phyloP scores from a whole-genome alignment of 768 basidiomycete species.

The Boletus rufocinnamomeus region DNA sequence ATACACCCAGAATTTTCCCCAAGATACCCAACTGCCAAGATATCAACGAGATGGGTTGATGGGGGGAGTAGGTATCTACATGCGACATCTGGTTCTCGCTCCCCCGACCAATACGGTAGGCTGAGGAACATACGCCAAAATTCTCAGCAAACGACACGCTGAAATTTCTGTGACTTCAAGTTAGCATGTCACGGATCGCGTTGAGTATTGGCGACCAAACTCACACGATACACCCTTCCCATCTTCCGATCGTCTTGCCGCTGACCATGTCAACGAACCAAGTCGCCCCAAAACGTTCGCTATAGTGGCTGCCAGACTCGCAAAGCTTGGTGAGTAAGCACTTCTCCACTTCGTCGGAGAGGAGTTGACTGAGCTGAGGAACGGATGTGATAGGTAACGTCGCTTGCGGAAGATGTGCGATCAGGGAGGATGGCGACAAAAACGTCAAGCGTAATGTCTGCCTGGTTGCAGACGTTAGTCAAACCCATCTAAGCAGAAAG shows the following conservation, averaged over 20 bases:
- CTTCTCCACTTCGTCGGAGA: conserved; percentile 75
- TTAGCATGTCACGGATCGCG: conserved; percentile 10
- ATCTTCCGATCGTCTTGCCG: conserved; percentile 65
- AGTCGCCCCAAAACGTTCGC: conserved; percentile 52
- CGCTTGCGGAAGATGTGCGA: conserved; percentile 80
- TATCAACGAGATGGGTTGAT: conserved; percentile 41
- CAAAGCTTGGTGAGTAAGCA: conserved; percentile 71
- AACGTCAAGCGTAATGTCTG: conserved; percentile 78
- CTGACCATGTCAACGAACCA: conserved; percentile 81
- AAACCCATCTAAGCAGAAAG: neutral
- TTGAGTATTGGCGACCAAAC: conserved; percentile 31
- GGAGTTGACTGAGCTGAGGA: conserved; percentile 71
- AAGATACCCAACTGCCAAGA: conserved; percentile 59
- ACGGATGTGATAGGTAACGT: conserved; percentile 73
- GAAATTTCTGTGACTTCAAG: conserved; percentile 55
- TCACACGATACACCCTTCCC: conserved; percentile 78
- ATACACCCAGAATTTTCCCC: conserved; percentile 36
- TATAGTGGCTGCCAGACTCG: conserved; percentile 59
- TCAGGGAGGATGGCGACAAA: conserved; percentile 70
- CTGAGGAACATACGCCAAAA: conserved; percentile 57
- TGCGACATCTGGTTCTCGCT: conserved; percentile 43
- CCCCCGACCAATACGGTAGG: conserved; percentile 50
- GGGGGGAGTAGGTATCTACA: conserved; percentile 43
- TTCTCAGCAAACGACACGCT: conserved; percentile 54
- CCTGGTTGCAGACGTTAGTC: conserved; percentile 38